Conservation (phyloP, 176 grass and related monocot genomes). For the Dactylis glomerata region DNA sequence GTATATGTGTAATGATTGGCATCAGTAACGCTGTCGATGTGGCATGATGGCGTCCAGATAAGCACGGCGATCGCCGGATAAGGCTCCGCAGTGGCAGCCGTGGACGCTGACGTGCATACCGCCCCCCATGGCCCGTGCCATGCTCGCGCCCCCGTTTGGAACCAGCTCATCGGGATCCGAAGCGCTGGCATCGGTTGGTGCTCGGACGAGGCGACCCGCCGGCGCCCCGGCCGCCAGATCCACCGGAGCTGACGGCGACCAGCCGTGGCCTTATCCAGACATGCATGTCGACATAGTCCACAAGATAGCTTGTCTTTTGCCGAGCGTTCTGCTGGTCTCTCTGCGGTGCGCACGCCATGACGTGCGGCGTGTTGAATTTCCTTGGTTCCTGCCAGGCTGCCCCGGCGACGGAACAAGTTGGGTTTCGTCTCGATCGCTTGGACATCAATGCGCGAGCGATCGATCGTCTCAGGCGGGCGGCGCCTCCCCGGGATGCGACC, state of each 20-base stretch:
- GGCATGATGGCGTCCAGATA: constrained; percentile 36
- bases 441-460: background rate
- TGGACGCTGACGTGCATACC: background rate
- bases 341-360: background rate
- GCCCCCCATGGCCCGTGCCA: too few species aligned
- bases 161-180: background rate
- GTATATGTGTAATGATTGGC: background rate
- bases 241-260: background rate
- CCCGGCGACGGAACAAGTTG: background rate
- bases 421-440: background rate
- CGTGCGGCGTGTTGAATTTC: background rate
- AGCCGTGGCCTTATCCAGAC: constrained; percentile 9
- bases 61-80: constrained; percentile 9
- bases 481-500: constrained; percentile 13
- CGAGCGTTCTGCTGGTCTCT: background rate
- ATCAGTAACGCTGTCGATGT: background rate
- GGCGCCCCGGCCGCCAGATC: background rate
- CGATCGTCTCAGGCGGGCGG: too few species aligned
- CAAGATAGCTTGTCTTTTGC: background rate
- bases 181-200: constrained; percentile 20
- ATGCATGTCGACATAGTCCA: constrained; percentile 11
- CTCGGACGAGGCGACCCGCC: constrained; percentile 27
- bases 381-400: too few species aligned
- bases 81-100: background rate
- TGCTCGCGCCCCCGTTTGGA: background rate